Evolutionary conservation across 2,329 filamentous ascomycete genomes (phyloP).

Genomic region (Cladophialophora yegresii): DNA sequence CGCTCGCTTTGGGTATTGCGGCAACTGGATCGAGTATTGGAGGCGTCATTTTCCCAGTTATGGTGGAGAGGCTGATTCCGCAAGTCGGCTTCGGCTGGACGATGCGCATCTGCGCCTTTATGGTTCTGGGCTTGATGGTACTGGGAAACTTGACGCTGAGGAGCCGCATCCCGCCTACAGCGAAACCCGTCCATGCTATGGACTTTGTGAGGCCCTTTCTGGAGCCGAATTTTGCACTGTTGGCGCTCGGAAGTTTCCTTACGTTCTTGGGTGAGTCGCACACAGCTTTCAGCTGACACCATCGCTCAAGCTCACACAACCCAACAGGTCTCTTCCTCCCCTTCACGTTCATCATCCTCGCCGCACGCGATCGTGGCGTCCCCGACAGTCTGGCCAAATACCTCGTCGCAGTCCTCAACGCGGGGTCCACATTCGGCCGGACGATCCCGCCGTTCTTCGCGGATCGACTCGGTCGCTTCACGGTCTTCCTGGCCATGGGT

Average conservation of each 20-base stretch:
- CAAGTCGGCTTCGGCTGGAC: conserved; percentile 59
- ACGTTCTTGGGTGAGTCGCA: conserved; percentile 50
- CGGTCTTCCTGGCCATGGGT: conserved; percentile 41
- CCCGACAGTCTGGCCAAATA: conserved; percentile 52
- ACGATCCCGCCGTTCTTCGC: conserved; percentile 40
- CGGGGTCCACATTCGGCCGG: conserved; percentile 43
- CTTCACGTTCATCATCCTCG: conserved; percentile 37
- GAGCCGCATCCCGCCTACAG: conserved; percentile 52
- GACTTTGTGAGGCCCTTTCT: conserved; percentile 40
- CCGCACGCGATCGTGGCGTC: conserved; percentile 50
- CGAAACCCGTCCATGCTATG: conserved; percentile 38
- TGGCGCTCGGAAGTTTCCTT: conserved; percentile 36
- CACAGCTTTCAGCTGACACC: conserved; percentile 29
- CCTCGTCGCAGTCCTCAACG: conserved; percentile 58
- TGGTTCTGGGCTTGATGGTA: conserved; percentile 61
- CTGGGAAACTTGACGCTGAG: conserved; percentile 57
- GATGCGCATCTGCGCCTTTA: conserved; percentile 60
- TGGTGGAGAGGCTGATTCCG: conserved; percentile 58
- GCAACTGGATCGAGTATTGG: conserved; percentile 59
- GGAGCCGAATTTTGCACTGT: conserved; percentile 36
- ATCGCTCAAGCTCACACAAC: no score
- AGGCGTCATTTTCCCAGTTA: conserved; percentile 64
- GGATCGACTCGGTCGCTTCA: conserved; percentile 39
- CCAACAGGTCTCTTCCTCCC: conserved; percentile 41
- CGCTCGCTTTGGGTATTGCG: conserved; percentile 57